Percentiles rank a stretch among this genome's conserved stretches.
These are phyloP conservation scores for Fusarium haematococcum DNA, from an alignment of 2,329 filamentous ascomycete genomes.

Conservation along the genomic window DNA sequence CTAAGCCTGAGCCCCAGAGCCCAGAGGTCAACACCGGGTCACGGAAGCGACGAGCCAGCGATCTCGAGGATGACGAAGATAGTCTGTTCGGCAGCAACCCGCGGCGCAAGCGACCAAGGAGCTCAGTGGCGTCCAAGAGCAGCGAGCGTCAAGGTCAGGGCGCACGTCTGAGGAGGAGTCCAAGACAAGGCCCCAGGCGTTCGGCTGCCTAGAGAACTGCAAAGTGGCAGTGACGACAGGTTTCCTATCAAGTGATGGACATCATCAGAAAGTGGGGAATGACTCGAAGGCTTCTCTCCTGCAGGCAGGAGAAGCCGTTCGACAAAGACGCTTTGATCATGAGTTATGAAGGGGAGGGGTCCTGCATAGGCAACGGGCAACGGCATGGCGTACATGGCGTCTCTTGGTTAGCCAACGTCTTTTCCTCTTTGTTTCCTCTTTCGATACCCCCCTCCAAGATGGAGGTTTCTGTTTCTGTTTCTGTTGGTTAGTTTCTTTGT, in stretches of 20 bases:
- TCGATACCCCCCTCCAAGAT: not conserved
- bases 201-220: slow-evolving; percentile 5
- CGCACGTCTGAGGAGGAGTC: slow-evolving; percentile 19
- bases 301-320: slow-evolving; percentile 12
- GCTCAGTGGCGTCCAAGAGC: not conserved
- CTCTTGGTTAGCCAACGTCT: not conserved
- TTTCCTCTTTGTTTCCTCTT: slow-evolving; percentile 3
- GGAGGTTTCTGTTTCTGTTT: not conserved
- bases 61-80: not conserved
- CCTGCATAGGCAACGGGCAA: not conserved
- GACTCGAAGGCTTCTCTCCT: slow-evolving; percentile 9
- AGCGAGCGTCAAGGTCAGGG: slow-evolving; percentile 1
- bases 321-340: slow-evolving; percentile 13
- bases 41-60: slow-evolving; percentile 5
- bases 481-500: not conserved
- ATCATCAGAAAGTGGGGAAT: not conserved
- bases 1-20: not conserved
- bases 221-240: not conserved
- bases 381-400: not conserved
- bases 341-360: not conserved
- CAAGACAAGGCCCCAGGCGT: slow-evolving; percentile 9
- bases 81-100: slow-evolving; percentile 7
- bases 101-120: not conserved
- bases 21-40: not conserved
- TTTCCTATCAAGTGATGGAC: not conserved